Base-by-base conservation (phyloP, 2,329 filamentous ascomycete genomes). In the Neopestalotiopsis sp. region DNA sequence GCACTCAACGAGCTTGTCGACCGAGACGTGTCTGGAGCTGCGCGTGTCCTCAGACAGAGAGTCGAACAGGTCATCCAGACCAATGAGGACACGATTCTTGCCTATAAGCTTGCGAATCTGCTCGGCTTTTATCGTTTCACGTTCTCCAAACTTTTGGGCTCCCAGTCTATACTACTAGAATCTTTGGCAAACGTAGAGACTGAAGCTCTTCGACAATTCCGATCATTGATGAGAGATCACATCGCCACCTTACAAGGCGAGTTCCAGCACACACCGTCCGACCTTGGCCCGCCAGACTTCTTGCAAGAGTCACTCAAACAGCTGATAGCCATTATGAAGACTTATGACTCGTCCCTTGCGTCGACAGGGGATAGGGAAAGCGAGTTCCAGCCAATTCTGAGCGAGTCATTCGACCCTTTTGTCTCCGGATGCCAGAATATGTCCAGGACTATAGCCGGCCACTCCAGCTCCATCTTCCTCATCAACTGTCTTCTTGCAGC, bases 21-120 rank as follows among this genome's bases (percentile, higher is more conserved):
- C 76, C 91, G 94, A 49, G 93, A 97, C 75, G 86, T 98, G 61
- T 89, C 90, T 2, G 93, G 94, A 0, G 94, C 95, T 4, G 90
- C 92, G 49, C 89, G 94, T 28, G 89, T 95, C n/a, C 81, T 98
- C n/a, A 90, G 93, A 32, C 95, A 98, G 79, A 88, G 95, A 40
- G 90, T 97, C 66, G 95, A 98, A 79, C 93, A 98, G 75, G 93
- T 97, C 24, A 92, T 98, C 17, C 94, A 97, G 75, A 93, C 92
- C 70, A 95, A 97, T 78, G 95, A 98, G 74, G 95, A 98, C 69
- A 92, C 92, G 0, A 93, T 97, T 24, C 84, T 94, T 63, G 91
- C 94, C 42, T 99, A 97, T 83, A 96, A 94, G 78, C 90, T 98
- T 56, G 91, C 94, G 12, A 98, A 97, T 74, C 85, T 99, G 1